These are phyloP conservation scores for Yamadazyma laniorum DNA, from an alignment of 805 yeast species.

Conservation along the genomic window DNA sequence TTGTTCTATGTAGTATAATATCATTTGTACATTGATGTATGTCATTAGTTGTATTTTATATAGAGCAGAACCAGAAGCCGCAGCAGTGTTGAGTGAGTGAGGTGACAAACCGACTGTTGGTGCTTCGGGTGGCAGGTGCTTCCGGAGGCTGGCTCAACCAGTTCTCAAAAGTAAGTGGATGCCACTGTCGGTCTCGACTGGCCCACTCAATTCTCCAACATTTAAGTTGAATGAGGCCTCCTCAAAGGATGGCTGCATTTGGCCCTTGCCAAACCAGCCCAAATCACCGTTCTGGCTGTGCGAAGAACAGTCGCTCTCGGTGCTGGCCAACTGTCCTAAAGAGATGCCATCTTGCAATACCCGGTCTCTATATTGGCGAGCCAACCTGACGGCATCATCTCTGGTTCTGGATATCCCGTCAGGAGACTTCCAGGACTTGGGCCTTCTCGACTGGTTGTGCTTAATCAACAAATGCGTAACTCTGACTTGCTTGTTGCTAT, in stretches of 20 bases:
- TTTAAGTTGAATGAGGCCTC: conserved; percentile 78
- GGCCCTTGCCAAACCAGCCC: conserved; percentile 84
- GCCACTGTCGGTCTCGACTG: conserved; percentile 89
- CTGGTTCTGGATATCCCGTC: conserved; percentile 72
- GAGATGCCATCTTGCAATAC: conserved; percentile 64
- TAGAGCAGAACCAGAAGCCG: too few relatives aligned
- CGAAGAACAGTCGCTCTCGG: conserved; percentile 87
- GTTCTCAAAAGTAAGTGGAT: conserved; percentile 86
- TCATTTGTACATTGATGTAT: too few relatives aligned
- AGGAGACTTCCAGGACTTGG: conserved; percentile 82
- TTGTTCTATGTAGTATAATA: too few relatives aligned
- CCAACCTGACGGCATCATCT: conserved; percentile 74
- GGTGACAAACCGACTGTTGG: too few relatives aligned
- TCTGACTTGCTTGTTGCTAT: conserved; percentile 63
- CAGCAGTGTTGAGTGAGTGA: too few relatives aligned
- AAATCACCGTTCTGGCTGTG: conserved; percentile 88
- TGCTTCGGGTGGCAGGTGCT: too few relatives aligned
- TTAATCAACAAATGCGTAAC: conserved; percentile 82
- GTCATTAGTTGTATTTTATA: too few relatives aligned
- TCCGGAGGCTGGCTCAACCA: conserved; percentile 50
- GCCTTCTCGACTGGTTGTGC: conserved; percentile 81
- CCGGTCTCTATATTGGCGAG: conserved; percentile 55
- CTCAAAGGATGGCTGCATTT: conserved; percentile 95
- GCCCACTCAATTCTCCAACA: conserved; percentile 78
- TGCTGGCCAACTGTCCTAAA: conserved; percentile 69